phyloP scores from a whole-genome alignment of 2,329 filamentous ascomycete genomes.

The Botrytis fragariae region DNA sequence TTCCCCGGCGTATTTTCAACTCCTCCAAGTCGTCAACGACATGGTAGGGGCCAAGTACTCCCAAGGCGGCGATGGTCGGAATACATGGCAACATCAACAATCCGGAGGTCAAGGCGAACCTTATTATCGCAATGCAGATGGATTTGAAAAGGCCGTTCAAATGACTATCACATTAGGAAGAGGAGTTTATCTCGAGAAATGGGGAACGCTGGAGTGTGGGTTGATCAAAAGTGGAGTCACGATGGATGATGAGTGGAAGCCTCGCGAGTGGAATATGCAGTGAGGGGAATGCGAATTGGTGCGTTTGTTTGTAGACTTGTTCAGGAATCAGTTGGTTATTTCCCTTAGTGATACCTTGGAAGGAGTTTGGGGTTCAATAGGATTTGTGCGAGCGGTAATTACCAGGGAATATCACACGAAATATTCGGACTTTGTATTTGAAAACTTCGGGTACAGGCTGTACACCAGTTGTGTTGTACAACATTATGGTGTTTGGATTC shows the following conservation, averaged over 20 bases:
- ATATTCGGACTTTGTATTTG: neutral
- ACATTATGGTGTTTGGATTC: neutral
- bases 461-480: neutral
- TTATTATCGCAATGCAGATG: conserved; percentile 50
- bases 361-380: neutral
- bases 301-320: neutral
- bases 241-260: conserved; percentile 47
- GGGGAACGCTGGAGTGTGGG: conserved; percentile 47
- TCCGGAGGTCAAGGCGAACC: conserved; percentile 53
- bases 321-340: neutral
- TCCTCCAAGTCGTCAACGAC: conserved; percentile 37
- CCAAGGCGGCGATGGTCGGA: conserved; percentile 39
- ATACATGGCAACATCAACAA: conserved; percentile 54
- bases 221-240: conserved; percentile 40
- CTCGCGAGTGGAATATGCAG: neutral
- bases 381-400: neutral
- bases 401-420: neutral
- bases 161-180: conserved; percentile 47
- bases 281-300: neutral
- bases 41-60: conserved; percentile 22
- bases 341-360: neutral
- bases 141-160: conserved; percentile 46
- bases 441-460: neutral
- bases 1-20: conserved; percentile 32
- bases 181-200: conserved; percentile 45